Evolutionary conservation across 805 yeast genomes (phyloP), one percentile per base, ranked within the genome.

Genomic region (Candida tibetensis): DNA sequence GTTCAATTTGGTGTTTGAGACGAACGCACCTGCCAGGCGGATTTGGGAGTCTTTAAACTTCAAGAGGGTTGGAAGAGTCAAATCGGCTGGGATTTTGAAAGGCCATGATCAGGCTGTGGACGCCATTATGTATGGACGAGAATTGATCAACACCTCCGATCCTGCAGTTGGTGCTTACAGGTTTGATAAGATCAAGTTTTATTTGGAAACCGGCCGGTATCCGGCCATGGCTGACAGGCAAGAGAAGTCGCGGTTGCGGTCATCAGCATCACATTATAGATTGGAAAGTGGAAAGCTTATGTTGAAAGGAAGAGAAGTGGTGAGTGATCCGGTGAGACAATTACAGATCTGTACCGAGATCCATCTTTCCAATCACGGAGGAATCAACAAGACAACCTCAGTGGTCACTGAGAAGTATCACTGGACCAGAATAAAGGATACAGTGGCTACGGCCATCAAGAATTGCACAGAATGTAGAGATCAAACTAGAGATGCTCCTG

Each of bases 351-450:
- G 90, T 23, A 72, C 78, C 6, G 83, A 81, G 30, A 64, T 79
- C 15, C 99, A 91, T 57, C 55, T 72, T 45, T 60, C 72, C 15
- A 76, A 73, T 31, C 99, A 91, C 56, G 82, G 82, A 9, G 98
- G 98, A 8, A 88, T 91, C 45, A 91, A 91, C 63, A 86, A 82
- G 53, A 82, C 95, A 2, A 89, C 96, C 0, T 66, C 91, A 0
- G 64, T 75, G 13, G 77, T 93, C 13, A 77, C 90, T 1, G 93
- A 85, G 45, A 76, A 77, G 48, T 91, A 85, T 50, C 95, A 88
- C 58, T 91, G 98, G 97, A 77, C 88, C 1, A 76, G 95, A 36
- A 85, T 91, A 46, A 90, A 93, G 60, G 88, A 79, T 40, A 87
- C 96, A 0, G 96, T 86, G 1, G 81, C 85, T 1, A 77, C 79